phyloP scores from a whole-genome alignment of 2,329 filamentous ascomycete genomes.

The Trichocomaceae sp. region DNA sequence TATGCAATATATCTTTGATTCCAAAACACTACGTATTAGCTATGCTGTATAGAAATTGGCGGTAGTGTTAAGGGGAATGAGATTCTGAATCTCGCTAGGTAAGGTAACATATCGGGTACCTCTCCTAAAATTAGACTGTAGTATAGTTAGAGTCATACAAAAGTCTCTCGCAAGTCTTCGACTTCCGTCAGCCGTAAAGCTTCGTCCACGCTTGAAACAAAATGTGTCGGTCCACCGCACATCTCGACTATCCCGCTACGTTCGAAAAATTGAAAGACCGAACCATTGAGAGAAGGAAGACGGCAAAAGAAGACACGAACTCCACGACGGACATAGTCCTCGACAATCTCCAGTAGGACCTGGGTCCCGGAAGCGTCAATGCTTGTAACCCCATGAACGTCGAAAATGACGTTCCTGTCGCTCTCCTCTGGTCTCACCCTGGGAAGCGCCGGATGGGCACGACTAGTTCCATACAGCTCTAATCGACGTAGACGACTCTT shows the following conservation, averaged over 20 bases:
- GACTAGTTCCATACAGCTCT: slow-evolving; percentile 81
- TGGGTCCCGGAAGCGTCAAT: slow-evolving; percentile 91
- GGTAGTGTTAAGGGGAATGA: background rate
- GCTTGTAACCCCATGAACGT: slow-evolving; percentile 93
- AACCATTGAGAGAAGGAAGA: slow-evolving; percentile 42
- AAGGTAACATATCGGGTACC: too few relatives aligned
- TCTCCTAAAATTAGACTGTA: too few relatives aligned
- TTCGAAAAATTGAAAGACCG: slow-evolving; percentile 66
- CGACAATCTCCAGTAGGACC: slow-evolving; percentile 83
- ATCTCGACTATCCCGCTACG: slow-evolving; percentile 77
- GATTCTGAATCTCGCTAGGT: background rate
- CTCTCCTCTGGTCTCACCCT: slow-evolving; percentile 68
- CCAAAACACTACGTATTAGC: background rate
- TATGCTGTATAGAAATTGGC: background rate
- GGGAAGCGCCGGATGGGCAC: slow-evolving; percentile 81
- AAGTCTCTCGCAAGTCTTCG: slow-evolving; percentile 42
- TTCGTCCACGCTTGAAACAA: slow-evolving; percentile 76
- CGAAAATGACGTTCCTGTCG: slow-evolving; percentile 90
- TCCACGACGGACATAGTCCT: slow-evolving; percentile 66
- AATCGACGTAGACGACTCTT: slow-evolving; percentile 75
- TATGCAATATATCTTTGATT: background rate
- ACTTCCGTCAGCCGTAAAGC: slow-evolving; percentile 74
- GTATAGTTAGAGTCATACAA: too few relatives aligned
- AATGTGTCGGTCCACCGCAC: slow-evolving; percentile 69
- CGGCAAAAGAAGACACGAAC: slow-evolving; percentile 55